Base-by-base conservation (phyloP, 306 rosid species). In the Dalbergia cochinchinensis region DNA sequence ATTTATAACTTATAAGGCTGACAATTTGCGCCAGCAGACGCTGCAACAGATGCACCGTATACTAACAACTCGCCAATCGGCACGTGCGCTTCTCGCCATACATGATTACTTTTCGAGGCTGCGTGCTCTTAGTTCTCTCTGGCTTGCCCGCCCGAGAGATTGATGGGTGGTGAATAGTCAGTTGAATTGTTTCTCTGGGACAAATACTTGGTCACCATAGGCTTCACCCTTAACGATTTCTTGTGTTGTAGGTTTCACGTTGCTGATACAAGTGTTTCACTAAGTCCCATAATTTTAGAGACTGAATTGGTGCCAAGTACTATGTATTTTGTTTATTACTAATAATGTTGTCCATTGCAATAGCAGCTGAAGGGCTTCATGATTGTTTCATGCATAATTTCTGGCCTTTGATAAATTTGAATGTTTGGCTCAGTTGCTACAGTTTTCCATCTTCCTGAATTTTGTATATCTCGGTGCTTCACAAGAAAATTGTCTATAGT, bases 101-200 rank as follows among this genome's bases (percentile, higher is more conserved):
- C 91, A 88, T 10, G 99, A 95, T 65, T 95, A 95, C 71, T 91
- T 91, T 85, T 88, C 97, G 0, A 83, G 99, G 26, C 87, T 95
- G 15, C 99, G 98, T 0, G 98, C 98, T 82, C 99, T 95, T 12
- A 95, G 99, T 80, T 91, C 99, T 3, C 97, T 95, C 59, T 95
- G 99, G 99, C 90, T 91, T 41, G 98, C 99, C 45, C 99, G 99
- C 13, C 99, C 99, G 0, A 88, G 92, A 88, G 97, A 94, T 70
- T 92, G 83, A 86, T 31, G 83, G 82, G 72, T 9, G 45, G 73
- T 79, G 55, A 76, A 65, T 77, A 69, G 72, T 67, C 81, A 37
- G 44, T 35, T 67, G 35, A 75, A 3, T 26, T 42, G 69, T 73
- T 62, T 65, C 72, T 41, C 45, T 69, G 6, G 63, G 65, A 10